Conservation (phyloP, 176 grass and related monocot species). For the Tillandsia leiboldiana region DNA sequence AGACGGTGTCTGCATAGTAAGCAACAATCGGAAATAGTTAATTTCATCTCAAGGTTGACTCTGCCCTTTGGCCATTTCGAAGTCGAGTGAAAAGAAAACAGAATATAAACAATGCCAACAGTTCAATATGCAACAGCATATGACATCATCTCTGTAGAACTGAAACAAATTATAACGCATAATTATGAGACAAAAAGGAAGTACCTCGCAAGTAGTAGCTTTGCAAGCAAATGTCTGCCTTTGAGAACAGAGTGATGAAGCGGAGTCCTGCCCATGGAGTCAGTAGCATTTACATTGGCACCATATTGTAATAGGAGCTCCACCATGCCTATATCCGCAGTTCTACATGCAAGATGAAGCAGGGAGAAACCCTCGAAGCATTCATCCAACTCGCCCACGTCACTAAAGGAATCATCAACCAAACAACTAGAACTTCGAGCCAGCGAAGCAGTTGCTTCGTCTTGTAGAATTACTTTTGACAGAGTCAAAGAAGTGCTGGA, state of each 20-base stretch:
- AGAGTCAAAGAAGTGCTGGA: constrained; percentile 43
- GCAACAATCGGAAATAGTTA: too few species aligned
- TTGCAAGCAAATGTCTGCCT: constrained; percentile 45
- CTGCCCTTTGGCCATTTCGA: too few species aligned
- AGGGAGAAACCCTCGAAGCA: constrained; percentile 57
- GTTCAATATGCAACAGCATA: too few species aligned
- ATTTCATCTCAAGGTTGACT: too few species aligned
- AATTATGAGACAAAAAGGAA: neutral
- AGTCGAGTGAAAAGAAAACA: too few species aligned
- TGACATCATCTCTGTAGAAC: too few species aligned
- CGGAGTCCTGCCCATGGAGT: constrained; percentile 48
- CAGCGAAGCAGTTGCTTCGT: constrained; percentile 38
- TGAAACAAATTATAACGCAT: too few species aligned
- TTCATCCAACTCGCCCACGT: constrained; percentile 25
- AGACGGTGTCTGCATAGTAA: too few species aligned
- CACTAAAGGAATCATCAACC: constrained; percentile 9
- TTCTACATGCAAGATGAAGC: constrained; percentile 77
- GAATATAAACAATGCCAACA: too few species aligned
- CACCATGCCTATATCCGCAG: constrained; percentile 80
- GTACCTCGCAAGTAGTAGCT: constrained; percentile 78
- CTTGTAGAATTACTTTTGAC: constrained; percentile 73
- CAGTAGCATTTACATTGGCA: constrained; percentile 56
- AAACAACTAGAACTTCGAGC: constrained; percentile 37
- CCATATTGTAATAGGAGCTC: constrained; percentile 96
- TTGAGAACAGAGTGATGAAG: constrained; percentile 95